These are phyloP conservation scores for Xylaria sp. DNA, from an alignment of 2,329 filamentous ascomycete genomes.

Conservation along the genomic window DNA sequence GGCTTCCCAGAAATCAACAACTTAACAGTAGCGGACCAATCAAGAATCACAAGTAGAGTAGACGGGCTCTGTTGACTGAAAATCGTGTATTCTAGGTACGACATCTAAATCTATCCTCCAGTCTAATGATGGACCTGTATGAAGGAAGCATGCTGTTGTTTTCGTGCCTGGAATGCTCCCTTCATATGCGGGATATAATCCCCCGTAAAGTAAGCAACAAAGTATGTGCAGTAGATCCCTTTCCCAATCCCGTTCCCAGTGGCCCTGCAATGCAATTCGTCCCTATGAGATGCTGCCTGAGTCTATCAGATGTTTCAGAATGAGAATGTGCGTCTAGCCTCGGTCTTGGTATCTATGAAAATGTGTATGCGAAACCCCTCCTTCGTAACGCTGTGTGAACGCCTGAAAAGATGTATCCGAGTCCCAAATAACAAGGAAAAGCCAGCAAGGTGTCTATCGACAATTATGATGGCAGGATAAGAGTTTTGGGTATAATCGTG, in stretches of 20 bases:
- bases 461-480: neutral
- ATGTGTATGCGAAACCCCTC: constrained; percentile 1
- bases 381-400: constrained; percentile 28
- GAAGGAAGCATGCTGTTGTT: neutral
- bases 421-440: constrained; percentile 23
- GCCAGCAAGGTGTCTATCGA: constrained; percentile 14
- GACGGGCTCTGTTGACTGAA: neutral
- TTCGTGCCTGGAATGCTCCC: constrained; percentile 10
- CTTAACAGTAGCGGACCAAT: neutral
- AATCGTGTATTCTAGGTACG: constrained; percentile 19
- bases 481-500: constrained; percentile 22
- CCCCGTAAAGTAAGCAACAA: neutral
- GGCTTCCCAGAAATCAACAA: neutral
- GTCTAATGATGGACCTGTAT: constrained; percentile 7
- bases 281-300: constrained; percentile 30
- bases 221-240: neutral
- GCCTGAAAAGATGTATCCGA: constrained; percentile 11
- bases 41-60: neutral
- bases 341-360: constrained; percentile 32
- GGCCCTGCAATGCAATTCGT: constrained; percentile 18
- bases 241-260: neutral
- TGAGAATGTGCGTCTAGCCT: constrained; percentile 30
- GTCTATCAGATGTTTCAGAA: constrained; percentile 28
- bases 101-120: constrained; percentile 8
- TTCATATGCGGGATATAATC: neutral